Base-by-base conservation (phyloP, 768 basidiomycete species). In the Gloeophyllum trabeum region DNA sequence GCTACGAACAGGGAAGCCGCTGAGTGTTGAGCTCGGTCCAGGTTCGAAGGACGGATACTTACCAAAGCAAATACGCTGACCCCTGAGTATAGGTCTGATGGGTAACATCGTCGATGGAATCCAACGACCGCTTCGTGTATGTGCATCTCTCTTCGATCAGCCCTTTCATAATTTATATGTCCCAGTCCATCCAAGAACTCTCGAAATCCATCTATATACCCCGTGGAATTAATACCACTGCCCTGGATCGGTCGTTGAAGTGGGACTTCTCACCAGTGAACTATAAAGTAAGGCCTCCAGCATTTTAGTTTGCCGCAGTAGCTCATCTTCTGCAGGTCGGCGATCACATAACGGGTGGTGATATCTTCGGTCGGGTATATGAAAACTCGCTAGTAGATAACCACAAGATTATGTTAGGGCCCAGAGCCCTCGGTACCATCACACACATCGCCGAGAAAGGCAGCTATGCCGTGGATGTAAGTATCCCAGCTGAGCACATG, bases 191-290 rank as follows among this genome's bases (percentile, higher is more conserved):
- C 51, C 91, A 92, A 77, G 89, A 96, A 56, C 73, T 88, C 32
- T 97, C 96, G 35, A 85, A 97, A 54, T 96, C 91, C n/a, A 99
- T 99, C 55, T 99, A 99, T 64, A 98, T 99, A 48, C 96, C 96
- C 49, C 85, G 92, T 54, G 96, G 96, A 43, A 98, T 99, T 63
- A 98, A 98, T 64, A 98, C 96, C 24, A 80, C 93, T 49, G 87
- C 93, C 20, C 76, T 99, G 21, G 88, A 91, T 59, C 80, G 96
- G 39, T 70, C 70, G 16, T 61, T 92, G 47, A 70, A 88, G 59
- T 99, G 96, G 96, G 96, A 99, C 60, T 99, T 98, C 61, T 84
- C 76, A 40, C 93, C 92, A 6, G 65, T 74, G 6, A 67, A 74
- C 36, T 87, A 78, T 69, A 87, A 85, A 65, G 85, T 86, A 54